Percentiles rank a stretch among this genome's conserved stretches.
Conservation (phyloP, 2,329 filamentous ascomycete genomes). For the Aspergillus nomiae region DNA sequence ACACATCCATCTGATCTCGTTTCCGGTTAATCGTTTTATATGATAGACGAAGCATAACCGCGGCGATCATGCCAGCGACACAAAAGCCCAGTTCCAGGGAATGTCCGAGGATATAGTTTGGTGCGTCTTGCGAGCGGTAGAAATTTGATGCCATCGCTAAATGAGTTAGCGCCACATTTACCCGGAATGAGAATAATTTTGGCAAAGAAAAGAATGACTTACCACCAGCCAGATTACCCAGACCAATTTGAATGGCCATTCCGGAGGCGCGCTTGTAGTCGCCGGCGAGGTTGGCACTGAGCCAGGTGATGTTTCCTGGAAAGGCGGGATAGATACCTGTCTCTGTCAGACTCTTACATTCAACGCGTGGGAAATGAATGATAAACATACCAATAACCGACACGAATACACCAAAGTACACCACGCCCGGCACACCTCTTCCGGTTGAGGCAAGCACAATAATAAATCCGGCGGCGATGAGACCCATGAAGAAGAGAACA, state of each 20-base stretch:
- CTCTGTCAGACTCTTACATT: background rate
- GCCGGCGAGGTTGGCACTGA: constrained; percentile 61
- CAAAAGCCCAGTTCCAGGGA: constrained; percentile 55
- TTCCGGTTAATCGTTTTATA: constrained; percentile 64
- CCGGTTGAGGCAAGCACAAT: constrained; percentile 47
- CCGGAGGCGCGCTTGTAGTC: constrained; percentile 59
- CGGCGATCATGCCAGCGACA: constrained; percentile 48
- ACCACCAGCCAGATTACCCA: constrained; percentile 56
- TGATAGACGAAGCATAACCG: constrained; percentile 47
- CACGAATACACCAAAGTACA: constrained; percentile 53
- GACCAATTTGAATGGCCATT: constrained; percentile 65
- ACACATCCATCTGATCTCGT: constrained; percentile 50
- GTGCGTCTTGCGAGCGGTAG: constrained; percentile 57
- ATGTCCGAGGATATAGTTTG: constrained; percentile 55
- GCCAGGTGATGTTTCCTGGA: constrained; percentile 56
- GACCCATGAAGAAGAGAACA: constrained; percentile 55
- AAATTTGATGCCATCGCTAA: constrained; percentile 71
- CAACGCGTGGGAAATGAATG: too few relatives aligned
- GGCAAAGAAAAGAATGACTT: background rate
- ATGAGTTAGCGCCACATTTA: background rate
- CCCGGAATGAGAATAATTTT: background rate
- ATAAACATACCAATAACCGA: constrained; percentile 47
- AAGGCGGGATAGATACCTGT: constrained; percentile 49
- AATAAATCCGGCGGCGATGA: constrained; percentile 60
- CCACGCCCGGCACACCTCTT: constrained; percentile 41